A percentile compares a stretch with the other conserved stretches of the same genome.
These are phyloP conservation scores for Saturnispora mendoncae DNA, from an alignment of 805 yeast species.

Conservation along the genomic window DNA sequence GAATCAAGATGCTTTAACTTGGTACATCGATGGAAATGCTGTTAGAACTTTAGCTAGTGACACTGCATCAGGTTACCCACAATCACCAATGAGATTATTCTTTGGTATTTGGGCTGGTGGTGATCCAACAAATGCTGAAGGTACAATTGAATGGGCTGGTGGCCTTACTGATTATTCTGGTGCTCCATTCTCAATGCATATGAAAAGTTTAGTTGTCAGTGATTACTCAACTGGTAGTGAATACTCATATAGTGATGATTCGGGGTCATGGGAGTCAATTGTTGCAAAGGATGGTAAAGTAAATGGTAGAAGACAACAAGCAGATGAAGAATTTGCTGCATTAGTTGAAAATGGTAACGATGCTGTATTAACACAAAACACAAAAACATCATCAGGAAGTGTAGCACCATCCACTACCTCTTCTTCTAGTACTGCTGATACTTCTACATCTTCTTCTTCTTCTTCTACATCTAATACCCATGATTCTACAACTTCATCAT, in stretches of 20 bases:
- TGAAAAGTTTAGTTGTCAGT: slow-evolving; percentile 50
- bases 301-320: slow-evolving; percentile 47
- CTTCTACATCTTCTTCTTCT: slow-evolving; percentile 4
- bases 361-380: background rate
- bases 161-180: slow-evolving; percentile 56
- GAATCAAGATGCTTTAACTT: slow-evolving; percentile 55
- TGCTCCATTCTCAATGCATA: slow-evolving; percentile 62
- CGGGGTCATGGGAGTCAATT: slow-evolving; percentile 56
- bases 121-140: slow-evolving; percentile 51
- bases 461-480: background rate
- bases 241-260: slow-evolving; percentile 44
- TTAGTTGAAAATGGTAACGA: slow-evolving; percentile 27
- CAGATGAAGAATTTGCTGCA: slow-evolving; percentile 34
- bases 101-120: slow-evolving; percentile 83
- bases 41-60: slow-evolving; percentile 54
- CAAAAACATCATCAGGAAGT: background rate
- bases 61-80: slow-evolving; percentile 70
- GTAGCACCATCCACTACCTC: background rate
- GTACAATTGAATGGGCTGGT: slow-evolving; percentile 80
- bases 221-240: slow-evolving; percentile 61
- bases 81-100: slow-evolving; percentile 64
- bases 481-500: background rate
- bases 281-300: slow-evolving; percentile 48
- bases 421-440: slow-evolving; percentile 1
- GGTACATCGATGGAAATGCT: slow-evolving; percentile 63